Evolutionary conservation across 2,329 filamentous ascomycete species (phyloP).

Genomic region (Penicillium brevicompactum): DNA sequence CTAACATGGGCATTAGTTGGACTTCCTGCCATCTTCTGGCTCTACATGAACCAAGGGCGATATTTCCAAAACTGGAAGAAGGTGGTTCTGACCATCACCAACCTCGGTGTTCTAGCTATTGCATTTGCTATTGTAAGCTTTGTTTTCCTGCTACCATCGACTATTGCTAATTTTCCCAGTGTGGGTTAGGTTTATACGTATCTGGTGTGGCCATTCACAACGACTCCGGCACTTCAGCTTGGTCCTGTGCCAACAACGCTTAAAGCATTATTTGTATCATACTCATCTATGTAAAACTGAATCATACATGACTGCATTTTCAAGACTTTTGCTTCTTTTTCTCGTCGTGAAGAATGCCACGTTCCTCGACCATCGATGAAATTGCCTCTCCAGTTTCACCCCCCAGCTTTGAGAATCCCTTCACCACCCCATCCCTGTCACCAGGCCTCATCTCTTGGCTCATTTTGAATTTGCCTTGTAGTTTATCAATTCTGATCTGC

Average conservation of each 20-base stretch:
- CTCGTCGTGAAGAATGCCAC: not conserved
- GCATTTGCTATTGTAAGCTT: constrained; percentile 26
- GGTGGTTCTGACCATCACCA: constrained; percentile 27
- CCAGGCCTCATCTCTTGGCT: constrained; percentile 60
- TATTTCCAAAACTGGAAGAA: constrained; percentile 35
- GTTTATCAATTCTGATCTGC: constrained; percentile 56
- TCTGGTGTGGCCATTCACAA: constrained; percentile 31
- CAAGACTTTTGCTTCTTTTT: not conserved
- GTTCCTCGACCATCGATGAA: constrained; percentile 21
- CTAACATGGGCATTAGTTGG: constrained; percentile 32
- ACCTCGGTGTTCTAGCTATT: constrained; percentile 24
- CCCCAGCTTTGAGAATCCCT: constrained; percentile 55
- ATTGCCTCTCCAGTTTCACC: constrained; percentile 42
- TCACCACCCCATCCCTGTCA: constrained; percentile 59
- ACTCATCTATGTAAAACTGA: not conserved
- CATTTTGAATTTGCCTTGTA: constrained; percentile 68
- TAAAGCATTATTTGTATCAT: constrained; percentile 7
- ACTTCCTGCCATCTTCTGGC: constrained; percentile 42
- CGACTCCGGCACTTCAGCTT: constrained; percentile 23
- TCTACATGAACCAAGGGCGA: constrained; percentile 36
- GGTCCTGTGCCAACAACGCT: constrained; percentile 30
- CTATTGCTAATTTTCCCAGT: constrained; percentile 18
- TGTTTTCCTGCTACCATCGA: not conserved
- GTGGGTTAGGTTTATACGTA: constrained; percentile 30
- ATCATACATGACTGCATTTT: not conserved